These are phyloP conservation scores for Boletus tomentosulus DNA, from an alignment of 768 basidiomycete species.

Conservation along the genomic window DNA sequence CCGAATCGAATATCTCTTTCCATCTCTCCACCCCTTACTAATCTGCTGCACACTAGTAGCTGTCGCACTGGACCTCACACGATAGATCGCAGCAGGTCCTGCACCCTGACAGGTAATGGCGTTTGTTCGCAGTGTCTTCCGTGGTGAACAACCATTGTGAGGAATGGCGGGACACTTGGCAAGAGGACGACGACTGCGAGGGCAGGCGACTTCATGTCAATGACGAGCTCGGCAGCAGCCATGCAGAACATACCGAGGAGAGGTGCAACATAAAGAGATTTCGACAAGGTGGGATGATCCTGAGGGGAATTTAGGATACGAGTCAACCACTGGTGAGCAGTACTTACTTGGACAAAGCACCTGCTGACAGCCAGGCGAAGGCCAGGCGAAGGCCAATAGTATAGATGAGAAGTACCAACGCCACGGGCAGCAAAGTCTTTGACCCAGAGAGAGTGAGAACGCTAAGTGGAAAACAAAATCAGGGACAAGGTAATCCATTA, in stretches of 20 bases:
- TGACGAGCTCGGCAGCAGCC: neutral
- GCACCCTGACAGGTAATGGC: neutral
- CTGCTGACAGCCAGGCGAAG: neutral
- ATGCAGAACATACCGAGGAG: neutral
- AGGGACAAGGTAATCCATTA: neutral
- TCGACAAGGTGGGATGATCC: neutral
- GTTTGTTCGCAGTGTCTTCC: neutral
- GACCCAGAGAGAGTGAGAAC: constrained; percentile 12
- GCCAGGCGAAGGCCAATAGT: too few relatives aligned
- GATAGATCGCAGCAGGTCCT: neutral
- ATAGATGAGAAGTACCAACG: constrained; percentile 2
- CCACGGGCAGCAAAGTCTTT: constrained; percentile 1
- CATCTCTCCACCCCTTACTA: too few relatives aligned
- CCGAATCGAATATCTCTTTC: too few relatives aligned
- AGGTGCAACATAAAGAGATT: neutral
- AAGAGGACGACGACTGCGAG: neutral
- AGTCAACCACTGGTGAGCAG: neutral
- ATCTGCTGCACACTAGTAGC: too few relatives aligned
- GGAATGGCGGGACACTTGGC: neutral
- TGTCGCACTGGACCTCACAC: too few relatives aligned
- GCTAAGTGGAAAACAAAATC: neutral
- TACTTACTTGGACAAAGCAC: neutral
- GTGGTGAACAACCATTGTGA: neutral
- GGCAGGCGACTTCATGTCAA: neutral
- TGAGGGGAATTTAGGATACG: neutral